phyloP scores from a whole-genome alignment of 2,329 filamentous ascomycete genomes.

The Fusarium sp. region DNA sequence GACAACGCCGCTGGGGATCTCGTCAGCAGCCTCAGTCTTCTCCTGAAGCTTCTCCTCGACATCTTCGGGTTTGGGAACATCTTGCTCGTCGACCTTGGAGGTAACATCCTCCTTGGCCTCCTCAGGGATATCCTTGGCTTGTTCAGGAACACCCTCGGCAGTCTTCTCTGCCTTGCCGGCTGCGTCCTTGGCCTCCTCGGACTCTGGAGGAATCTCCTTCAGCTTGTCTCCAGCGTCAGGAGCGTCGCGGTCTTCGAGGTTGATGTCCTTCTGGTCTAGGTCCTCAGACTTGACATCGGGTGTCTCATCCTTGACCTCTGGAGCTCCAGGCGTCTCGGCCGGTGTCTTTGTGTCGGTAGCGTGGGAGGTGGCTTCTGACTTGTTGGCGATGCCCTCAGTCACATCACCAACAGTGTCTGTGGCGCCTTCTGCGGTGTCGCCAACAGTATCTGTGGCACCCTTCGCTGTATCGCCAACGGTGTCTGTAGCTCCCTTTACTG shows the following conservation, averaged over 20 bases:
- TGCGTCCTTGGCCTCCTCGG: constrained; percentile 21
- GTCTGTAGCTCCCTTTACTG: neutral
- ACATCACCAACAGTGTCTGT: constrained; percentile 24
- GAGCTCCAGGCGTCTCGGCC: constrained; percentile 28
- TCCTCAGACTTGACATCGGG: constrained; percentile 17
- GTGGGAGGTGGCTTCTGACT: constrained; percentile 23
- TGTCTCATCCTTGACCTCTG: constrained; percentile 16
- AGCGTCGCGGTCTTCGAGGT: constrained; percentile 31
- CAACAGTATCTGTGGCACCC: constrained; percentile 7
- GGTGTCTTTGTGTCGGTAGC: constrained; percentile 27
- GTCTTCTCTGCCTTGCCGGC: constrained; percentile 28
- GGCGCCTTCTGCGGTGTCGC: constrained; percentile 3
- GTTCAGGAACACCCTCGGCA: constrained; percentile 18
- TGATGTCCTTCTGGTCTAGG: constrained; percentile 22
- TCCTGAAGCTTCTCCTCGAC: constrained; percentile 23
- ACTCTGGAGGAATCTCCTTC: constrained; percentile 26
- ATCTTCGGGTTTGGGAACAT: constrained; percentile 19
- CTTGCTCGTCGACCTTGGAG: constrained; percentile 29
- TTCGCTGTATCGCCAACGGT: constrained; percentile 14
- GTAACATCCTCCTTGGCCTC: constrained; percentile 25
- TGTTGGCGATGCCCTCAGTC: constrained; percentile 32
- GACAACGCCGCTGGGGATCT: neutral
- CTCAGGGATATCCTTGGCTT: constrained; percentile 25
- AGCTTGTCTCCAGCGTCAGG: constrained; percentile 30
- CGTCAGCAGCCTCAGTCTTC: constrained; percentile 18